Base-by-base conservation (phyloP, 2,329 filamentous ascomycete species). In the Aspergillus sp. region DNA sequence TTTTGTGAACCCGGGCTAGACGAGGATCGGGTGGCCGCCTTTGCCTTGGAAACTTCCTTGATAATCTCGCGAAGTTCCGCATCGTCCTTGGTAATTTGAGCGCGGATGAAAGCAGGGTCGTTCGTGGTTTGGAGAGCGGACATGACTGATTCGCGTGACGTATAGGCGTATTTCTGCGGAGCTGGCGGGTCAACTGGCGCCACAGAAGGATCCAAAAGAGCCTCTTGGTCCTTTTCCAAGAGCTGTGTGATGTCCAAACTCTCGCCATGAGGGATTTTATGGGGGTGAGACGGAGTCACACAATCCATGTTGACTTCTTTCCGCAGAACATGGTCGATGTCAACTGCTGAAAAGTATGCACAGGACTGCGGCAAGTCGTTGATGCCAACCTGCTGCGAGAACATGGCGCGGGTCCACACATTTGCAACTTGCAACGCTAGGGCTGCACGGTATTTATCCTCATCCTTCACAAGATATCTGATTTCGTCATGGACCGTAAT, bases 231-330 rank as follows among this genome's bases (percentile, higher is more conserved):
- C 69, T 89, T 94, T 1, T 81, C 81, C 2, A 99, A 82, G 1
- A 99, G 81, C n/a, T 86, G 72, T 2, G 73, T 68, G 50, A 99
- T 96, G 67, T 96, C 92, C 7, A 99, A 71, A 55, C 85, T 91
- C 73, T 97, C 92, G 32, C 95, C 94, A 1, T 86, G 88, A 0
- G 89, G 81, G 40, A 99, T 97, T 25, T 87, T 80, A 0, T 81
- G 80, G 0, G 82, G 81, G 70, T 99, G 89, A 41, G 88, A 94
- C 1, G 94, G 94, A 0, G 94, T 99, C 41, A 97, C 75, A 69
- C 94, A 99, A 66, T 96, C 89, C 90, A 99, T 96, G 70, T 99
- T 88, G 3, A 99, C 95, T 72, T 99, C 94, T 70, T 99, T 99
- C 47, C 94, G 84, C n/a, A 99, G 79, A 3, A 99, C 92, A 63